Percentiles rank a stretch among this genome's conserved stretches.
These are phyloP conservation scores for Xylaria sp. DNA, from an alignment of 2,329 filamentous ascomycete genomes.

Conservation along the genomic window DNA sequence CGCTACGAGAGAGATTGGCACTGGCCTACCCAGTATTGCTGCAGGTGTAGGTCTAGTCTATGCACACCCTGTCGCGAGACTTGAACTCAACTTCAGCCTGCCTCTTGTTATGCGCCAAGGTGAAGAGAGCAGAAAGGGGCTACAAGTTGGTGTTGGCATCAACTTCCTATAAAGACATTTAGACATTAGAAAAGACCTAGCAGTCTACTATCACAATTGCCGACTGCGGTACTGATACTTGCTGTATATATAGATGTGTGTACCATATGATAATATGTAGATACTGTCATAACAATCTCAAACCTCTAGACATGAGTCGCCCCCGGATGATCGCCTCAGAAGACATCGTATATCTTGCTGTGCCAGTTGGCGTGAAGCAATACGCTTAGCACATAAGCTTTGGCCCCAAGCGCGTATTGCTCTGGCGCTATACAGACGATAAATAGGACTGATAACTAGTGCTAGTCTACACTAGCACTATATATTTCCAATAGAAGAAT, in stretches of 20 bases:
- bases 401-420: not conserved
- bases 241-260: slow-evolving; percentile 26
- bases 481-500: not conserved
- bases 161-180: slow-evolving; percentile 81
- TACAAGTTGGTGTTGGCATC: slow-evolving; percentile 96
- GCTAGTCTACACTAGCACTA: not conserved
- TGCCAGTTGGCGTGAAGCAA: not conserved
- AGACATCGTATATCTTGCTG: not conserved
- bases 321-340: not conserved
- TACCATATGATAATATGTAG: slow-evolving; percentile 2
- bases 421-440: not conserved
- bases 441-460: not conserved
- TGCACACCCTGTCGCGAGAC: slow-evolving; percentile 90
- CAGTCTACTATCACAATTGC: not conserved
- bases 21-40: slow-evolving; percentile 83
- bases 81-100: slow-evolving; percentile 95
- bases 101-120: slow-evolving; percentile 84
- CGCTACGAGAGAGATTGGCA: slow-evolving; percentile 76
- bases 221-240: slow-evolving; percentile 1
- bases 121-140: slow-evolving; percentile 88
- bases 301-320: not conserved
- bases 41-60: slow-evolving; percentile 94
- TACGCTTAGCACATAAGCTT: not conserved
- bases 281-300: slow-evolving; percentile 14
- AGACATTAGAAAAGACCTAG: not conserved